Evolutionary conservation across 352 stramenopile genomes (phyloP).

Genomic region (Phytophthora macrochlamydospora): DNA sequence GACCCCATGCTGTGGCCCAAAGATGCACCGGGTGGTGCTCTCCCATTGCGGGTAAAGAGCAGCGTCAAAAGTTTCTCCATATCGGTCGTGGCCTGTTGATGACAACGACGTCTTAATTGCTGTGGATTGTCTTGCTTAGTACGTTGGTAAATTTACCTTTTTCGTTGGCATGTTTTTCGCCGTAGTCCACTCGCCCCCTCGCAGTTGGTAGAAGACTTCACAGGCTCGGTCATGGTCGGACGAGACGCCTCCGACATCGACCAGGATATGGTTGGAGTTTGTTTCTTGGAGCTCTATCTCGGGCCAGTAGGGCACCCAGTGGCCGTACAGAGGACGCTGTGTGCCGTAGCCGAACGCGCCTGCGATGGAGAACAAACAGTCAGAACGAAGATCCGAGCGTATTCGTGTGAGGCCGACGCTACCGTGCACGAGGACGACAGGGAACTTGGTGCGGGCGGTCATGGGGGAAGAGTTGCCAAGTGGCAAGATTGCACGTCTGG

Average conservation of each 20-base stretch:
- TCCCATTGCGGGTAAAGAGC: conserved; percentile 46
- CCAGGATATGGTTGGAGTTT: conserved; percentile 60
- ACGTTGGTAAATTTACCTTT: conserved; percentile 8
- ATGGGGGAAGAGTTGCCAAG: conserved; percentile 7
- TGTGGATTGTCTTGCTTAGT: not conserved
- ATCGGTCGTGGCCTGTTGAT: conserved; percentile 44
- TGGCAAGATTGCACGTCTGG: too few relatives aligned
- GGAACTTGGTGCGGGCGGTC: conserved; percentile 48
- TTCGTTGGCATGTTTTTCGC: conserved; percentile 42
- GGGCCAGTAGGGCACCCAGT: conserved; percentile 62
- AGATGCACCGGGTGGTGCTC: conserved; percentile 59
- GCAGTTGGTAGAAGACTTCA: conserved; percentile 70
- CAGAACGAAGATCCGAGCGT: too few relatives aligned
- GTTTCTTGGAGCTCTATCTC: conserved; percentile 47
- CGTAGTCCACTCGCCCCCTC: conserved; percentile 70
- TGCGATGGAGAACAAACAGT: conserved; percentile 2
- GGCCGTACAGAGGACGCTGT: conserved; percentile 49
- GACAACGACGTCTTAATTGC: conserved; percentile 1
- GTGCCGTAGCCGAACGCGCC: conserved; percentile 65
- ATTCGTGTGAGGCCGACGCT: not conserved
- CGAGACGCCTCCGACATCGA: conserved; percentile 63
- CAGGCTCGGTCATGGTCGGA: conserved; percentile 76
- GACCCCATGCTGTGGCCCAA: conserved; percentile 68
- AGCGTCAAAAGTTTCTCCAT: conserved; percentile 40
- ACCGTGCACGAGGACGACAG: conserved; percentile 74